phyloP scores from a whole-genome alignment of 495 filamentous ascomycete species.

The Talaromyces borbonicus region DNA sequence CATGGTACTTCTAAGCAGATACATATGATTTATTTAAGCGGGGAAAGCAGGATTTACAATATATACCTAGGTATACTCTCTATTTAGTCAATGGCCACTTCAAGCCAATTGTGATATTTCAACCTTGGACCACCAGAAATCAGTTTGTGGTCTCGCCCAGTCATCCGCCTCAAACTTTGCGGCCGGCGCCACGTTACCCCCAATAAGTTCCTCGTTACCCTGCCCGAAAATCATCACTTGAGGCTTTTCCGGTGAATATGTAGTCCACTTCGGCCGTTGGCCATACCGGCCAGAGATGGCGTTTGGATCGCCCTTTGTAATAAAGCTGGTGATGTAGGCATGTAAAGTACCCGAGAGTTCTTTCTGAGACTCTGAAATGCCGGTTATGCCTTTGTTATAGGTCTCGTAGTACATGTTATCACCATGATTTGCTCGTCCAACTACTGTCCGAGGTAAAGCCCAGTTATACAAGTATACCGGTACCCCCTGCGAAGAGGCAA shows the following conservation, averaged over 20 bases:
- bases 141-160: constrained; percentile 39
- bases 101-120: constrained; percentile 24
- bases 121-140: constrained; percentile 46
- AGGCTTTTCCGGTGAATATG: constrained; percentile 11
- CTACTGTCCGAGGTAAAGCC: constrained; percentile 37
- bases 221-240: constrained; percentile 47
- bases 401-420: constrained; percentile 50
- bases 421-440: constrained; percentile 48
- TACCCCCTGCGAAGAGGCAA: constrained; percentile 27
- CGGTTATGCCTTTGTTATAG: constrained; percentile 34
- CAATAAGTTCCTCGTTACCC: constrained; percentile 49
- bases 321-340: constrained; percentile 48
- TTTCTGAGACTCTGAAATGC: constrained; percentile 30
- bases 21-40: neutral
- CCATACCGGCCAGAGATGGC: constrained; percentile 15
- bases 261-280: constrained; percentile 23
- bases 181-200: constrained; percentile 30
- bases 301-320: constrained; percentile 43
- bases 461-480: constrained; percentile 51
- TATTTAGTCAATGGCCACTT: neutral
- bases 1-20: no score
- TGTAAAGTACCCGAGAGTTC: constrained; percentile 43
- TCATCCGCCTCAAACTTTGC: constrained; percentile 33
- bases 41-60: neutral
- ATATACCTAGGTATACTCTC: neutral